These are phyloP conservation scores for Knoxdaviesia capensis DNA, from an alignment of 2,329 filamentous ascomycete species.

Conservation along the genomic window DNA sequence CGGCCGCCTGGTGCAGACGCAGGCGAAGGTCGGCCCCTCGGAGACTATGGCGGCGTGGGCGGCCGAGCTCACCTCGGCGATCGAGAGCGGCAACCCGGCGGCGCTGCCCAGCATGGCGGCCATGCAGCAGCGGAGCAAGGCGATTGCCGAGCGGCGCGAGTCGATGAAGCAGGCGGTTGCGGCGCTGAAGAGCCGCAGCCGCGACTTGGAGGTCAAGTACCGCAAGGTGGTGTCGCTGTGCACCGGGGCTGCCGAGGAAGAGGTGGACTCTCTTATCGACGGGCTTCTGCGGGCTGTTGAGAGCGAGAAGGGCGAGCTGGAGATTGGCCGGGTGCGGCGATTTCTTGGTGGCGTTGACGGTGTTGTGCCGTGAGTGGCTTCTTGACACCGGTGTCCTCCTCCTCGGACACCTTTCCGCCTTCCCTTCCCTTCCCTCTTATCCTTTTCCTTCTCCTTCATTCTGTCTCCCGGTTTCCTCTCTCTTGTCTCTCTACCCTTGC, in stretches of 20 bases:
- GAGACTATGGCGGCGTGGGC: constrained; percentile 31
- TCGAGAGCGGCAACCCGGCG: constrained; percentile 18
- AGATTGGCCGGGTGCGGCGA: constrained; percentile 56
- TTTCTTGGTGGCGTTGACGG: constrained; percentile 65
- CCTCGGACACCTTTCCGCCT: background rate
- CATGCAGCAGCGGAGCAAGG: constrained; percentile 47
- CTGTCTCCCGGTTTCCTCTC: too few relatives aligned
- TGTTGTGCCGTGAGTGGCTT: constrained; percentile 18
- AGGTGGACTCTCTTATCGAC: constrained; percentile 65
- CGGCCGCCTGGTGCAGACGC: constrained; percentile 19
- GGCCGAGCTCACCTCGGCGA: constrained; percentile 27
- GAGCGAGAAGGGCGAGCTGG: constrained; percentile 59
- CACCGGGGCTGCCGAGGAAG: constrained; percentile 55
- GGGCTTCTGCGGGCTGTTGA: constrained; percentile 72
- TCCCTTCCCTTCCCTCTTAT: background rate
- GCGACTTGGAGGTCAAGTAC: constrained; percentile 74
- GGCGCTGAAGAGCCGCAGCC: constrained; percentile 56
- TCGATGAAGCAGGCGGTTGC: constrained; percentile 47
- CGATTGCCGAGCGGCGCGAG: constrained; percentile 49
- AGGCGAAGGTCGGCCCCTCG: constrained; percentile 13
- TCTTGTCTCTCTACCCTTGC: background rate
- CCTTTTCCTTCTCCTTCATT: background rate
- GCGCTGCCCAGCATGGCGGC: constrained; percentile 36
- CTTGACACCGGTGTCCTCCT: background rate
- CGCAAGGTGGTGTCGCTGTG: constrained; percentile 74